These are phyloP conservation scores for Vararia minispora DNA, from an alignment of 768 basidiomycete genomes.

Conservation along the genomic window DNA sequence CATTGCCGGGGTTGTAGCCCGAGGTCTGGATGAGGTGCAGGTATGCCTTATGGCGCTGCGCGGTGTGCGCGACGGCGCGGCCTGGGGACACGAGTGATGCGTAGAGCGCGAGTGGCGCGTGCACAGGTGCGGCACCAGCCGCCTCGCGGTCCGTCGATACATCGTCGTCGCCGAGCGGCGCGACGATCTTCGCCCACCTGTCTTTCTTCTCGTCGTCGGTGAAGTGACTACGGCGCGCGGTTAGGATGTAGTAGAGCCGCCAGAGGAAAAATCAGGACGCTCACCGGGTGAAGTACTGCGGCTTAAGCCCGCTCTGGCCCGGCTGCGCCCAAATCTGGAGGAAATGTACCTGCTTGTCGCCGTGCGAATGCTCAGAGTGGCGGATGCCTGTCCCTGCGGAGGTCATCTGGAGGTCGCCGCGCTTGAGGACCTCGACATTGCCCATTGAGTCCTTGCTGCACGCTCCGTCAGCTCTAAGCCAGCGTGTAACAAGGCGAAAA, in stretches of 20 bases:
- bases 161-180: slow-evolving; percentile 47
- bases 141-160: slow-evolving; percentile 56
- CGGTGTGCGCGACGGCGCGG: slow-evolving; percentile 36
- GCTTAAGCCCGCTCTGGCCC: slow-evolving; percentile 35
- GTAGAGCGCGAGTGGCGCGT: slow-evolving; percentile 56
- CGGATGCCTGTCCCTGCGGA: slow-evolving; percentile 87
- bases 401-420: slow-evolving; percentile 87
- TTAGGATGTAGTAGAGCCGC: neutral
- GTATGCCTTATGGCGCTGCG: slow-evolving; percentile 47
- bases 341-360: slow-evolving; percentile 40
- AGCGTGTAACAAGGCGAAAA: neutral
- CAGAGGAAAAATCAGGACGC: neutral
- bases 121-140: slow-evolving; percentile 72
- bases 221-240: slow-evolving; percentile 40
- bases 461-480: neutral
- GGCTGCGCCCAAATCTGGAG: slow-evolving; percentile 63
- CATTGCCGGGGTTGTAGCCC: slow-evolving; percentile 56
- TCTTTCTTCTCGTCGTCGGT: slow-evolving; percentile 73
- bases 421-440: slow-evolving; percentile 78
- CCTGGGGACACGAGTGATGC: slow-evolving; percentile 58
- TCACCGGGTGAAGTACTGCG: slow-evolving; percentile 76
- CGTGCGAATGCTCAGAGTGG: slow-evolving; percentile 61
- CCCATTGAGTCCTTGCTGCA: slow-evolving; percentile 85
- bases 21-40: slow-evolving; percentile 79
- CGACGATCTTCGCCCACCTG: slow-evolving; percentile 64